Conservation (phyloP, 2,329 filamentous ascomycete genomes). For the Fusarium bulbicola region DNA sequence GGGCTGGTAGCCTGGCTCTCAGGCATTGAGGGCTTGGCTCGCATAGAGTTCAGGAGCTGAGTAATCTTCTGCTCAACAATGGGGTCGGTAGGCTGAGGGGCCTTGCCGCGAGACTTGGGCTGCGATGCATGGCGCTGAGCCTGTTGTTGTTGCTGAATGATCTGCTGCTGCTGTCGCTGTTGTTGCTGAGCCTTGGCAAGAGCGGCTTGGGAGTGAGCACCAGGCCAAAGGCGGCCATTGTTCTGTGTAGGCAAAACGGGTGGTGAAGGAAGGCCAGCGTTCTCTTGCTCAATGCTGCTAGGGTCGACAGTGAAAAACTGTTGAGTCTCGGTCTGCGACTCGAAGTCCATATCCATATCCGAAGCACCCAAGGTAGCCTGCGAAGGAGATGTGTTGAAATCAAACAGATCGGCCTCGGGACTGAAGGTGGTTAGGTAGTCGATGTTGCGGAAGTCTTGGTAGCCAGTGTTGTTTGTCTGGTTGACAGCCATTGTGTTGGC, state of each 20-base stretch:
- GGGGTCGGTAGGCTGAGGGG: constrained; percentile 67
- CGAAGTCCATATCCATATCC: constrained; percentile 72
- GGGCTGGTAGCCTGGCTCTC: constrained; percentile 57
- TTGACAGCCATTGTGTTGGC: constrained; percentile 83
- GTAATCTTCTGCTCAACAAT: constrained; percentile 93
- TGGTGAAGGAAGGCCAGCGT: constrained; percentile 54
- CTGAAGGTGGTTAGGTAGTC: constrained; percentile 66
- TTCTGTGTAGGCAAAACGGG: constrained; percentile 61
- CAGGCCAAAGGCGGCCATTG: constrained; percentile 83
- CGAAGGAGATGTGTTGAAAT: constrained; percentile 76
- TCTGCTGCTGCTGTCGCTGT: constrained; percentile 72
- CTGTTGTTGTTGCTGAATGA: constrained; percentile 60
- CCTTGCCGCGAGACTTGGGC: constrained; percentile 59
- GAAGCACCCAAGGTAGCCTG: constrained; percentile 65
- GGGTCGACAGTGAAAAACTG: constrained; percentile 81
- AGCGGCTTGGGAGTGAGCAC: constrained; percentile 91
- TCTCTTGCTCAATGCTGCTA: constrained; percentile 71
- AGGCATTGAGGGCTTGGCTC: constrained; percentile 70
- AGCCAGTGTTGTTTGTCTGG: constrained; percentile 65
- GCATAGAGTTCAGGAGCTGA: constrained; percentile 91
- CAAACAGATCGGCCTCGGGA: constrained; percentile 72
- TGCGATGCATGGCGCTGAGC: constrained; percentile 59
- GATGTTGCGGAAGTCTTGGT: constrained; percentile 58
- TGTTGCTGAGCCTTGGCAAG: constrained; percentile 77
- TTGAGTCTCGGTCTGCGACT: constrained; percentile 58